These are phyloP conservation scores for Pyrus betulifolia DNA, from an alignment of 306 rosid genomes.

Conservation along the genomic window DNA sequence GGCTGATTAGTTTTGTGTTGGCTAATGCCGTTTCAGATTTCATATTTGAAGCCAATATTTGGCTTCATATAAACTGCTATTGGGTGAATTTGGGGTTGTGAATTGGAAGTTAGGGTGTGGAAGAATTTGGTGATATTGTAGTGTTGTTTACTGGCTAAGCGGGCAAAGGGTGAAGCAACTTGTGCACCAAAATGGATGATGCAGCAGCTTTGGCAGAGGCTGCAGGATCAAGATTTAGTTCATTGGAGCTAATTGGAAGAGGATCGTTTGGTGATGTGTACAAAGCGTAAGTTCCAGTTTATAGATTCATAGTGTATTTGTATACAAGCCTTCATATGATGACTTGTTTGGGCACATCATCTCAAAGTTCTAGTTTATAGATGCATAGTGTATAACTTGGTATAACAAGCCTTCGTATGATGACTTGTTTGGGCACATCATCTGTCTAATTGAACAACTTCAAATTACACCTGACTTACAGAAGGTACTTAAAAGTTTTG, in stretches of 20 bases:
- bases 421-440: not conserved
- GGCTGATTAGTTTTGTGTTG: conserved; percentile 12
- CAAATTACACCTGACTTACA: not conserved
- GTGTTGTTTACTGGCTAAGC: conserved; percentile 20
- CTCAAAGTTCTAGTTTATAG: not conserved
- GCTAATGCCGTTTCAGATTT: conserved; percentile 27
- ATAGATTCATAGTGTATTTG: not conserved
- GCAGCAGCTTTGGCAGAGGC: conserved; percentile 68
- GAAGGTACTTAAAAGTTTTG: not conserved
- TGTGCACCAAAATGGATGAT: conserved; percentile 59
- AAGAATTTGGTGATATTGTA: conserved; percentile 19
- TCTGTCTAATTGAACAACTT: not conserved
- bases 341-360: not conserved
- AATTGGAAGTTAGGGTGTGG: conserved; percentile 14
- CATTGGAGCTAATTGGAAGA: conserved; percentile 85
- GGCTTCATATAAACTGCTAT: conserved; percentile 3
- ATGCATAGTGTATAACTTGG: not conserved
- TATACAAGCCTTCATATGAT: not conserved
- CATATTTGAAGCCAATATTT: conserved; percentile 16
- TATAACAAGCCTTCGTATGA: not conserved
- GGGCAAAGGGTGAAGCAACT: conserved; percentile 26
- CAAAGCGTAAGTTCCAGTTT: conserved; percentile 63
- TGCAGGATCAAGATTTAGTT: conserved; percentile 74
- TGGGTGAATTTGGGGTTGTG: conserved; percentile 22
- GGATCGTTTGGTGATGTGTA: conserved; percentile 97